Evolutionary conservation across 129 eudicot species (phyloP).

Genomic region (Chrysanthemum seticuspe): DNA sequence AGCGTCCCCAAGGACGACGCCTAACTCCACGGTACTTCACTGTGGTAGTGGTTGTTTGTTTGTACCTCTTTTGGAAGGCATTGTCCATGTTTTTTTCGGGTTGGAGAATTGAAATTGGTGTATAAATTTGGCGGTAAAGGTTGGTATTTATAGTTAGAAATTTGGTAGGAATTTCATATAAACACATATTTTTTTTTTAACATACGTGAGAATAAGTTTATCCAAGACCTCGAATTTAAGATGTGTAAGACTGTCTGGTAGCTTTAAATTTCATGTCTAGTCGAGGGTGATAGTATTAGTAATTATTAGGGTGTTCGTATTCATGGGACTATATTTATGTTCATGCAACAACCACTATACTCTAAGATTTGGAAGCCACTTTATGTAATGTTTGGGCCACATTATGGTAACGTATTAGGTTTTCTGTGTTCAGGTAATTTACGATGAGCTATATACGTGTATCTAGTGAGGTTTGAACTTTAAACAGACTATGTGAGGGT

Average conservation of each 20-base stretch:
- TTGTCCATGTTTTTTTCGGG: conserved; percentile 36
- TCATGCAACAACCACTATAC: not conserved
- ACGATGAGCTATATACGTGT: too few species aligned
- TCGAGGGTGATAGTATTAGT: not conserved
- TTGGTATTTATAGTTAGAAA: not conserved
- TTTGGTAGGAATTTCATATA: not conserved
- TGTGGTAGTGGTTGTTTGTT: not conserved
- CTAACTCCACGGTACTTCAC: conserved; percentile 79
- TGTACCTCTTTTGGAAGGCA: conserved; percentile 8
- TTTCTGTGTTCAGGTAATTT: too few species aligned
- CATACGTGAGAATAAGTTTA: not conserved
- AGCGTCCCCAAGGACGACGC: conserved; percentile 95
- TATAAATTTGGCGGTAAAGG: not conserved
- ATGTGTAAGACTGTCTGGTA: not conserved
- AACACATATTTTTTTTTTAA: not conserved
- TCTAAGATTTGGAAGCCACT: not conserved
- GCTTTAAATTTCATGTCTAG: conserved; percentile 10
- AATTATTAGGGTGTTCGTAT: not conserved
- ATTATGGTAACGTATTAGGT: too few species aligned
- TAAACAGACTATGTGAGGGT: too few species aligned
- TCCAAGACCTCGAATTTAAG: not conserved
- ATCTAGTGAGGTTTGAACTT: too few species aligned
- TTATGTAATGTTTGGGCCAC: too few species aligned
- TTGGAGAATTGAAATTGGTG: not conserved
- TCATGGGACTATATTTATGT: not conserved